Conservation (phyloP, 345 rosid species). For the Aquilaria sinensis region DNA sequence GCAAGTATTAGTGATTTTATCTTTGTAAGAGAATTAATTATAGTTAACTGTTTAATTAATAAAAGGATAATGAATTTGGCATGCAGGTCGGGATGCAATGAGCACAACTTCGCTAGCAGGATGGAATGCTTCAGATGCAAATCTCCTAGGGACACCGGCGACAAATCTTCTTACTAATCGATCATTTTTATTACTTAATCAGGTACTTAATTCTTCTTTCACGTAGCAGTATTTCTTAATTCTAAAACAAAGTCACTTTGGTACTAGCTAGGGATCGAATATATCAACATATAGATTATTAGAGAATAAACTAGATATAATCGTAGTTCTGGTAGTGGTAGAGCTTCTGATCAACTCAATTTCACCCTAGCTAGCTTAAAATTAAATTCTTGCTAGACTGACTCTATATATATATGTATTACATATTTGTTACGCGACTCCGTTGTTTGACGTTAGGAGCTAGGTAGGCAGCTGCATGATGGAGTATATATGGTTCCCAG, state of each 20-base stretch:
- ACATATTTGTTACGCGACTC: slow-evolving; percentile 12
- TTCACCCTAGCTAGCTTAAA: too few species aligned
- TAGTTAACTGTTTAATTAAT: too few species aligned
- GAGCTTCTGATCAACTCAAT: too few species aligned
- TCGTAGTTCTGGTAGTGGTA: too few species aligned
- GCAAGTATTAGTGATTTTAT: too few species aligned
- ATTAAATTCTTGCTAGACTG: too few species aligned
- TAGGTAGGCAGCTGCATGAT: not conserved
- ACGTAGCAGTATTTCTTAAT: not conserved
- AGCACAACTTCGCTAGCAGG: slow-evolving; percentile 92
- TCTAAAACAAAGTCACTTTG: too few species aligned
- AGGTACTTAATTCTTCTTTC: not conserved
- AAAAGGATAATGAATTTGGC: not conserved
- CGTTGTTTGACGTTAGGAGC: not conserved
- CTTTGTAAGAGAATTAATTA: too few species aligned
- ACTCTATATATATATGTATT: not conserved
- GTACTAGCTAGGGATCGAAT: too few species aligned
- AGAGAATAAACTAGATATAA: too few species aligned
- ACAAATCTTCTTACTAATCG: slow-evolving; percentile 30
- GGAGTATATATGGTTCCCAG: not conserved
- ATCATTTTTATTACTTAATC: not conserved
- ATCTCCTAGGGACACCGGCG: slow-evolving; percentile 63
- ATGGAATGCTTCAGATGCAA: slow-evolving; percentile 89
- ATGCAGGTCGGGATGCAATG: slow-evolving; percentile 70
- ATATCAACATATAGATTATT: too few species aligned